Conservation (phyloP, 2,329 filamentous ascomycete genomes). For the Neofusicoccum parvum region DNA sequence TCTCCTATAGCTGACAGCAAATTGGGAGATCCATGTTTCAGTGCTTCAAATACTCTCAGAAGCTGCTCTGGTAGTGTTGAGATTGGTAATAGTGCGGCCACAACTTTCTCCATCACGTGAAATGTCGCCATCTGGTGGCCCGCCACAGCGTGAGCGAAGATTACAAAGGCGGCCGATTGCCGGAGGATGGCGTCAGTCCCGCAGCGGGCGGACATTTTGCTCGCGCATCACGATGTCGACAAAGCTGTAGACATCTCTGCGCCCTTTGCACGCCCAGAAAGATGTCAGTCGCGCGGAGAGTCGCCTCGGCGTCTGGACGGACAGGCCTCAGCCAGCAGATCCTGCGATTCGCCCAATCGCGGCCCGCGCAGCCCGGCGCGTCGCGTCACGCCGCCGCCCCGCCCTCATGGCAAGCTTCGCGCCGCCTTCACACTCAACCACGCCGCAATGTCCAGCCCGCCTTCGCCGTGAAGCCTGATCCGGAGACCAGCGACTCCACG, state of each 20-base stretch:
- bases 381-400: slow-evolving; percentile 3
- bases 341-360: slow-evolving; percentile 13
- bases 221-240: not conserved
- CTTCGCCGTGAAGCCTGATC: slow-evolving; percentile 25
- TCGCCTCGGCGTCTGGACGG: not conserved
- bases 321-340: slow-evolving; percentile 11
- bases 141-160: not conserved
- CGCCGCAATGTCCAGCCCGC: slow-evolving; percentile 6
- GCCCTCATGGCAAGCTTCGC: slow-evolving; percentile 5
- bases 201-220: slow-evolving; percentile 12
- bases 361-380: not conserved
- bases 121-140: not conserved
- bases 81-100: too few species aligned
- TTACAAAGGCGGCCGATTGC: slow-evolving; percentile 19
- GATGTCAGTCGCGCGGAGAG: slow-evolving; percentile 7
- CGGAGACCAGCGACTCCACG: slow-evolving; percentile 31
- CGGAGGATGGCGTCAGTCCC: slow-evolving; percentile 20
- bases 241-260: not conserved
- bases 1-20: too few species aligned
- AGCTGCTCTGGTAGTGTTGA: too few species aligned
- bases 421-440: slow-evolving; percentile 11
- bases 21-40: too few species aligned
- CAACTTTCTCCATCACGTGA: not conserved
- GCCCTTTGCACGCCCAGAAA: not conserved
- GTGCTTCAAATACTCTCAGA: too few species aligned